A percentile compares a stretch with the other conserved stretches of the same genome.
Conservation (phyloP, 805 yeast species). For the Nakazawaea laoshanensis region DNA sequence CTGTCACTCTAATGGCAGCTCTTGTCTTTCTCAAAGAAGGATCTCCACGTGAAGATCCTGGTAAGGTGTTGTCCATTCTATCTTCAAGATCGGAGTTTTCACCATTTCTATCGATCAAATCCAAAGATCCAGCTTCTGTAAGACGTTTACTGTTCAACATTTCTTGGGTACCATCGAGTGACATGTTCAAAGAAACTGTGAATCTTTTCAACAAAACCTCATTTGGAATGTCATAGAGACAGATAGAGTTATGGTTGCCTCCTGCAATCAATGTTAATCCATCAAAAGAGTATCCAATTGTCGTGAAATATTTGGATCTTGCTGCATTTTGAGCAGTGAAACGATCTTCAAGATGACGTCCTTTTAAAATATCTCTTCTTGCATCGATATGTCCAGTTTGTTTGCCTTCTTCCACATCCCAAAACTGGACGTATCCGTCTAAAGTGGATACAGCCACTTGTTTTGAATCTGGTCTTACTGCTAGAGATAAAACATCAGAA, state of each 20-base stretch:
- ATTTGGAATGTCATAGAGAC: slow-evolving; percentile 83
- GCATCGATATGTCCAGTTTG: slow-evolving; percentile 84
- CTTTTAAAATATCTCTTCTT: slow-evolving; percentile 76
- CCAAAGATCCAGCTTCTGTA: slow-evolving; percentile 84
- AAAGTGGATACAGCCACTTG: slow-evolving; percentile 81
- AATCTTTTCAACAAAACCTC: slow-evolving; percentile 80
- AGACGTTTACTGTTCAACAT: slow-evolving; percentile 70
- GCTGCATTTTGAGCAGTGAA: slow-evolving; percentile 75
- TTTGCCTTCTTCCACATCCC: slow-evolving; percentile 75
- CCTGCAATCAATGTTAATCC: slow-evolving; percentile 86
- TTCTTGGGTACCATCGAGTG: slow-evolving; percentile 79
- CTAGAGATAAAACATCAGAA: slow-evolving; percentile 75
- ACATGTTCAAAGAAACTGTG: slow-evolving; percentile 83
- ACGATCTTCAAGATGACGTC: slow-evolving; percentile 76
- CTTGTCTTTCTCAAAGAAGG: slow-evolving; percentile 65
- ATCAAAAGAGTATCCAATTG: slow-evolving; percentile 80
- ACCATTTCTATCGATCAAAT: slow-evolving; percentile 75
- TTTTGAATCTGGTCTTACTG: slow-evolving; percentile 90
- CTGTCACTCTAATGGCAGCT: slow-evolving; percentile 77
- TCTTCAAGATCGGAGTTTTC: slow-evolving; percentile 83
- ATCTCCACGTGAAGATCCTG: slow-evolving; percentile 81
- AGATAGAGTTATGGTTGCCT: slow-evolving; percentile 85
- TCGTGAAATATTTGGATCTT: slow-evolving; percentile 76
- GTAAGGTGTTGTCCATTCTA: slow-evolving; percentile 63
- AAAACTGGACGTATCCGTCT: slow-evolving; percentile 79